Evolutionary conservation across 2,329 filamentous ascomycete species (phyloP).

Genomic region (Hymenotorrendiella dingleyae): DNA sequence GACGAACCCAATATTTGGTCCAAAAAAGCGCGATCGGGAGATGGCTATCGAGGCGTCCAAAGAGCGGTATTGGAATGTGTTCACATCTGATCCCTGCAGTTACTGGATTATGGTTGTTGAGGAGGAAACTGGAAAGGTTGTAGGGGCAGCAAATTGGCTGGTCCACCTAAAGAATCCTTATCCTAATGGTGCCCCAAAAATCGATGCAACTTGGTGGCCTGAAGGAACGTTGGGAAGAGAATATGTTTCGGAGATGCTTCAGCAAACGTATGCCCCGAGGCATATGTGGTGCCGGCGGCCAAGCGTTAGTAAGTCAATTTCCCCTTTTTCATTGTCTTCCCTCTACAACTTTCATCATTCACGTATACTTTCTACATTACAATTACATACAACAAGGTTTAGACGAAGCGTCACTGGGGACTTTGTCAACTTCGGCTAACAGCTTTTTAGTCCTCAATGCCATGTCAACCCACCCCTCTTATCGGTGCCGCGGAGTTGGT

Average conservation of each 20-base stretch:
- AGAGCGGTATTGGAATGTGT: slow-evolving; percentile 2
- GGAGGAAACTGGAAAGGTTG: background rate
- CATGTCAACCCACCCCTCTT: background rate
- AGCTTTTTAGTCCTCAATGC: slow-evolving; percentile 2
- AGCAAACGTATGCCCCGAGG: slow-evolving; percentile 4
- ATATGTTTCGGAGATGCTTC: slow-evolving; percentile 2
- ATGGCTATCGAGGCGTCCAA: background rate
- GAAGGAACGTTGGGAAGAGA: slow-evolving; percentile 7
- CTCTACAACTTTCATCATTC: too few relatives aligned
- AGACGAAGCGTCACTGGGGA: too few relatives aligned
- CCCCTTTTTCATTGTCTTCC: too few relatives aligned
- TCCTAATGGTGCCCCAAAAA: background rate
- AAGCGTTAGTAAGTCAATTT: slow-evolving; percentile 2
- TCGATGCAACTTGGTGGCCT: slow-evolving; percentile 5
- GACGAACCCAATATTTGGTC: background rate
- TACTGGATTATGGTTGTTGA: slow-evolving; percentile 4
- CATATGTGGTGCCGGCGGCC: slow-evolving; percentile 4
- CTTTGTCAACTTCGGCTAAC: background rate
- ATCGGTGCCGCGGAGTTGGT: slow-evolving; percentile 17
- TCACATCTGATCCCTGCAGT: background rate
- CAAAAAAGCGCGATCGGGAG: background rate
- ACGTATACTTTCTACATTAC: too few relatives aligned
- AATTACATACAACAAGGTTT: too few relatives aligned
- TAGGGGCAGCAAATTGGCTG: slow-evolving; percentile 1
- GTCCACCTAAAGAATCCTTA: background rate